phyloP scores from a whole-genome alignment of 2,329 filamentous ascomycete genomes.

The Sporothrix euskadiensis region DNA sequence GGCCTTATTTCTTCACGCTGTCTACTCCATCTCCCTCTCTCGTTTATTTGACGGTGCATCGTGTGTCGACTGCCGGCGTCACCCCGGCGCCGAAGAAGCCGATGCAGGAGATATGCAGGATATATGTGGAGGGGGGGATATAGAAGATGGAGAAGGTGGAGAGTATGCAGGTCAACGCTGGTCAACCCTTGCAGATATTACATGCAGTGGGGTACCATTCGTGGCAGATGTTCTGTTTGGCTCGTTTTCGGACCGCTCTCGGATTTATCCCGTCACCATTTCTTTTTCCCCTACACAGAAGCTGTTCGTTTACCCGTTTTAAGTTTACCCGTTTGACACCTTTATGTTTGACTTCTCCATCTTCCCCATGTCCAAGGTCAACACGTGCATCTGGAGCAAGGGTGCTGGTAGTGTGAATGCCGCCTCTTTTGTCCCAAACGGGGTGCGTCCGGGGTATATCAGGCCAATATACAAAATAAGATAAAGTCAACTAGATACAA shows the following conservation, averaged over 20 bases:
- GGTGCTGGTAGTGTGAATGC: not conserved
- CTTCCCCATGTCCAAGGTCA: not conserved
- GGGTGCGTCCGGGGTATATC: not conserved
- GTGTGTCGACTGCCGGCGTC: constrained; percentile 19
- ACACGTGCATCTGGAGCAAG: not conserved
- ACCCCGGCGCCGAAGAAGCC: constrained; percentile 25
- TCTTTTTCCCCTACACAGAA: not conserved
- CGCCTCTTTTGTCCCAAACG: not conserved
- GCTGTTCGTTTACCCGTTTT: too few relatives aligned
- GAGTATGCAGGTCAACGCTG: not conserved
- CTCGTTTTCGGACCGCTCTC: constrained; percentile 20
- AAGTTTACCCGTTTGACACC: too few relatives aligned
- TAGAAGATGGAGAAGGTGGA: not conserved
- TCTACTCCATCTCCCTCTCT: not conserved
- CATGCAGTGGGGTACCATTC: not conserved
- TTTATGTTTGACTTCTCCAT: too few relatives aligned
- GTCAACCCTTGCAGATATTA: not conserved
- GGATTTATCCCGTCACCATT: not conserved
- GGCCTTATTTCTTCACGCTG: not conserved
- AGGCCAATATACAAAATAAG: not conserved
- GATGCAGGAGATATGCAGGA: not conserved
- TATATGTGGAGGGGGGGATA: not conserved
- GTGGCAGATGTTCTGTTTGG: not conserved
- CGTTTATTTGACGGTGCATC: not conserved
- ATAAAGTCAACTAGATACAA: not conserved